Evolutionary conservation across 2,329 filamentous ascomycete genomes (phyloP), one percentile per base, ranked within the genome.

Genomic region (Trichophyton simii): DNA sequence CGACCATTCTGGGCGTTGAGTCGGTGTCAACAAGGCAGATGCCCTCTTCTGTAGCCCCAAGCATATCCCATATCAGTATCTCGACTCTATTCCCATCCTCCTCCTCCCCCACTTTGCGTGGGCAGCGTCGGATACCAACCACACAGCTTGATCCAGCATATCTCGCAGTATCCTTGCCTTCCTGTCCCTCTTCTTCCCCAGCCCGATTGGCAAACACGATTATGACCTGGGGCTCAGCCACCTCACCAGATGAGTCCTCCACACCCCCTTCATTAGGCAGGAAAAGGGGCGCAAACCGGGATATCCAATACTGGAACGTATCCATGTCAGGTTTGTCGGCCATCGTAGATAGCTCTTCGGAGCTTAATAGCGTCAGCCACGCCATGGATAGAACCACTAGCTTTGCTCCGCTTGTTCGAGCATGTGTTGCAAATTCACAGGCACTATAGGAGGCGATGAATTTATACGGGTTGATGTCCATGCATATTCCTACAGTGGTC

Each of bases 281-380:
- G n/a, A 79, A 62, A 7, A 80, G 68, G 0, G 83, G 83, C 68
- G 77, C 76, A 62, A 86, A 81, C 48, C 84, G 72, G 69, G 81
- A 78, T 20, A 86, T 72, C 84, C 84, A 87, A 68, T 86, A 87
- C 58, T 77, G 78, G 62, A 86, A 77, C 0, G 84, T 86, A 66
- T 82, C 79, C 68, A 81, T 72, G 66, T 86, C 83, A 3, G 82
- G 80, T 59, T 75, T 69, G 4, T 70, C 68, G 0, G 75, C 72
- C 18, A 79, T 71, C 6, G 70, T 65, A 20, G 72, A 70, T 31
- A 84, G 68, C 62, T 82, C 80, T 25, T 78, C 75, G 2, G 76
- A 73, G 28, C 73, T 71, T 25, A 83, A 70, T 31, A 76, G 69
- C 15, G 81, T 83, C 25, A 85, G 69, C 83, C 83, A 87, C 0